phyloP scores from a whole-genome alignment of 2,329 filamentous ascomycete species.

The Clarireedia hainanense region DNA sequence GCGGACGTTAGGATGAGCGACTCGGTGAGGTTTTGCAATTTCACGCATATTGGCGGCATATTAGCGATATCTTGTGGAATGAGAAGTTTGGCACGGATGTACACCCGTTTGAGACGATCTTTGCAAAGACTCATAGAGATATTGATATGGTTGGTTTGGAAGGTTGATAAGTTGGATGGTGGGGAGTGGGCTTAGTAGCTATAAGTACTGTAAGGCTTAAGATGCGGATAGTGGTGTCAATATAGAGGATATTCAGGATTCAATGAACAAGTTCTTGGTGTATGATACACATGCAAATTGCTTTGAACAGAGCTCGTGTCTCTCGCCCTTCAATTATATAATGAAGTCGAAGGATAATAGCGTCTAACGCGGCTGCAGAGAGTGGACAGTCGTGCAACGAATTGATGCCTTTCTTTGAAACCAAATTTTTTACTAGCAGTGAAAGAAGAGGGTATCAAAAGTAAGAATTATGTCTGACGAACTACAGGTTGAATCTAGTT shows the following conservation, averaged over 20 bases:
- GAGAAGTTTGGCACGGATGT: constrained; percentile 23
- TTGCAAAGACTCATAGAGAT: constrained; percentile 24
- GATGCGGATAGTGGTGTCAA: not conserved
- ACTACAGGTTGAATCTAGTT: constrained; percentile 86
- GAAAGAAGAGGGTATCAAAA: constrained; percentile 18
- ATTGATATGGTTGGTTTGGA: constrained; percentile 15
- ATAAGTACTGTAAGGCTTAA: not conserved
- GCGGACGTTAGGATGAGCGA: not conserved
- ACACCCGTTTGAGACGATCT: constrained; percentile 24
- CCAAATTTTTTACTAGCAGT: too few relatives aligned
- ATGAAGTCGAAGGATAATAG: not conserved
- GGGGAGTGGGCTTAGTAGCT: not conserved
- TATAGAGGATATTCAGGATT: not conserved
- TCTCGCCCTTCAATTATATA: too few relatives aligned
- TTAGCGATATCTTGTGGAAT: constrained; percentile 19
- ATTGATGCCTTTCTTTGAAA: too few relatives aligned
- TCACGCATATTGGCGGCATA: constrained; percentile 12
- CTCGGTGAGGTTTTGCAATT: not conserved
- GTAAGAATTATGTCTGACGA: constrained; percentile 20
- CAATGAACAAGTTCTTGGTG: not conserved
- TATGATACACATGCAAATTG: too few relatives aligned
- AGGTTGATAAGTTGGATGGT: constrained; percentile 13
- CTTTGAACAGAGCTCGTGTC: too few relatives aligned
- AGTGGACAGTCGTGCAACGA: too few relatives aligned
- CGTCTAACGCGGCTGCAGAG: too few relatives aligned